Conservation (phyloP, 2,329 filamentous ascomycete genomes). For the Botrytis galanthina region DNA sequence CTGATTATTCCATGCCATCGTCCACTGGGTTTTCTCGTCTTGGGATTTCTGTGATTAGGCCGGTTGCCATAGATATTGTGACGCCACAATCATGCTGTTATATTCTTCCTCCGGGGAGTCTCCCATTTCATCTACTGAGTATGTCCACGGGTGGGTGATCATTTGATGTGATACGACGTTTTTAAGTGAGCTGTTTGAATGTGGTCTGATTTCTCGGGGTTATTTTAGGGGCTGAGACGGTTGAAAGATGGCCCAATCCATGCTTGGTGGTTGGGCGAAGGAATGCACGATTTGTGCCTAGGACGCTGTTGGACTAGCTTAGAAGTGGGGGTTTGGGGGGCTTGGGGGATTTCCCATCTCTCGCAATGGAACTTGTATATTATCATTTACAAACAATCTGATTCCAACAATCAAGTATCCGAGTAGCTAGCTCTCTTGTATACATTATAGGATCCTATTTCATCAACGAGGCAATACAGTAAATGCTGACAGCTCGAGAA, state of each 20-base stretch:
- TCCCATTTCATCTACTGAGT: background rate
- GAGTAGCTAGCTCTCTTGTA: background rate
- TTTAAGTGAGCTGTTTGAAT: background rate
- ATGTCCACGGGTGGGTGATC: background rate
- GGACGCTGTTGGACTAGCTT: background rate
- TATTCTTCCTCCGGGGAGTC: background rate
- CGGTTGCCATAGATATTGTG: background rate
- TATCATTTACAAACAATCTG: background rate
- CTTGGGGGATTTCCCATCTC: too few relatives aligned
- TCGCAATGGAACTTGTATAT: background rate
- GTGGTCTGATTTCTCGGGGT: conserved; percentile 7
- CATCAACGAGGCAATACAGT: background rate
- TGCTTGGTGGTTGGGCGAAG: background rate
- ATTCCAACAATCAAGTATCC: background rate
- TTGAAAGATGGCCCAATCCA: background rate
- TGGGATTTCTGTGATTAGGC: too few relatives aligned
- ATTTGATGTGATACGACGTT: background rate
- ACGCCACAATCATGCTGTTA: background rate
- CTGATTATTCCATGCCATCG: background rate
- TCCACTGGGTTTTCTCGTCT: background rate
- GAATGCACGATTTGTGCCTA: background rate
- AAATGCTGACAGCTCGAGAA: background rate
- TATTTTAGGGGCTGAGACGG: background rate
- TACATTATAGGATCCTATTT: fast-evolving
- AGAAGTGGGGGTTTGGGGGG: background rate